Percentiles rank a stretch among this genome's conserved stretches.
These are phyloP conservation scores for Nemania serpens DNA, from an alignment of 2,329 filamentous ascomycete species.

Conservation along the genomic window DNA sequence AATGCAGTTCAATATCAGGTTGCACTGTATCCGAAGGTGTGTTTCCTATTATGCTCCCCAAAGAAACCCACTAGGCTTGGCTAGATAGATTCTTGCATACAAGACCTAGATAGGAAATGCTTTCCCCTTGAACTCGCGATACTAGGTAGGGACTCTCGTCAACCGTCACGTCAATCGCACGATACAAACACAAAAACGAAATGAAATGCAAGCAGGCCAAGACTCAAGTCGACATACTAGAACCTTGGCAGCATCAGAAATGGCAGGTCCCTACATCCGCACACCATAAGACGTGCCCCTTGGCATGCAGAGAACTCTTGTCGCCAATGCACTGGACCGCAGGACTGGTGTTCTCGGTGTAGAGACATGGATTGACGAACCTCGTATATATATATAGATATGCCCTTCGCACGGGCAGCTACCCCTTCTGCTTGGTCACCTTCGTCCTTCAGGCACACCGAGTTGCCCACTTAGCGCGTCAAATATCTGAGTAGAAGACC, in stretches of 20 bases:
- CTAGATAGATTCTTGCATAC: background rate
- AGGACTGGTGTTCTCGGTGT: background rate
- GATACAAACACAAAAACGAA: constrained; percentile 4
- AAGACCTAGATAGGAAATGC: background rate
- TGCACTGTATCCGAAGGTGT: background rate
- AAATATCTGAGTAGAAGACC: background rate
- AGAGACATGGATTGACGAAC: background rate
- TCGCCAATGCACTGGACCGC: constrained; percentile 1
- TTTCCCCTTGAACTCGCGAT: background rate
- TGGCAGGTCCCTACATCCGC: constrained; percentile 16
- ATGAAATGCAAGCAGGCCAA: constrained; percentile 23
- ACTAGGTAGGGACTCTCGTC: background rate
- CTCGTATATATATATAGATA: constrained; percentile 16
- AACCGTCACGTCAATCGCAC: background rate
- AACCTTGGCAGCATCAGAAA: constrained; percentile 22
- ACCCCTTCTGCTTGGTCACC: background rate
- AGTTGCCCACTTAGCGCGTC: background rate
- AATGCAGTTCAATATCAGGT: too few species aligned
- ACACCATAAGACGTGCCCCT: constrained; percentile 21
- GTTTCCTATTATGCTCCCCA: background rate
- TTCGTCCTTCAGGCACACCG: background rate
- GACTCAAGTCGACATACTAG: constrained; percentile 13
- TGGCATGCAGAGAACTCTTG: constrained; percentile 14
- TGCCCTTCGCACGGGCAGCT: background rate
- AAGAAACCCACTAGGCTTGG: background rate